A percentile compares a stretch with the other conserved stretches of the same genome.
Conservation (phyloP, 2,329 filamentous ascomycete species). For the Cordyceps militaris region DNA sequence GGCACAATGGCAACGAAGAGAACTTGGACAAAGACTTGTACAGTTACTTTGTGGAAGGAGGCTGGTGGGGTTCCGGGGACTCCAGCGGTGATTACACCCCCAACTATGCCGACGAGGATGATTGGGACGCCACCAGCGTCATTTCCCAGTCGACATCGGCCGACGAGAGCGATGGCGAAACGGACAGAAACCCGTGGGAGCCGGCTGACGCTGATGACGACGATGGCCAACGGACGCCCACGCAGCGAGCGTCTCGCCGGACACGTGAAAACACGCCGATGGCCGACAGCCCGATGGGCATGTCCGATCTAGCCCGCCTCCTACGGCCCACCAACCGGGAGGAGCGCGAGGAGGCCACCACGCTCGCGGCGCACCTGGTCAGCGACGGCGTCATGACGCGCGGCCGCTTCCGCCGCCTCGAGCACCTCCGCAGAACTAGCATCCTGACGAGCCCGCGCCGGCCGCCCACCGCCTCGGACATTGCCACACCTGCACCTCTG, state of each 20-base stretch:
- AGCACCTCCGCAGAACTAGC: slow-evolving; percentile 62
- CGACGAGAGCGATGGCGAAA: slow-evolving; percentile 20
- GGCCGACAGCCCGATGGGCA: slow-evolving; percentile 56
- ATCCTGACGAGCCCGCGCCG: slow-evolving; percentile 39
- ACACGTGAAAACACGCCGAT: slow-evolving; percentile 50
- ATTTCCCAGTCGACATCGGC: slow-evolving; percentile 46
- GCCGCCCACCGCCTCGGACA: slow-evolving; percentile 14
- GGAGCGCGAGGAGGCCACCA: slow-evolving; percentile 71
- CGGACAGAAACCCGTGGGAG: slow-evolving; percentile 27
- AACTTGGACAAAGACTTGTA: slow-evolving; percentile 71
- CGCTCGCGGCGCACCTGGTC: slow-evolving; percentile 72
- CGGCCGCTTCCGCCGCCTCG: slow-evolving; percentile 62
- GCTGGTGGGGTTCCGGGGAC: slow-evolving; percentile 79
- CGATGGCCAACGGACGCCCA: slow-evolving; percentile 63
- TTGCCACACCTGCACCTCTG: not conserved
- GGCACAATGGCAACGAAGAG: slow-evolving; percentile 45
- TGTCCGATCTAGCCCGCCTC: slow-evolving; percentile 66
- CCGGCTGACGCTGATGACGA: slow-evolving; percentile 38
- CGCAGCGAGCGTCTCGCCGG: slow-evolving; percentile 48
- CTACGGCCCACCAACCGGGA: slow-evolving; percentile 73
- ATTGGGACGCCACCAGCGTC: slow-evolving; percentile 73
- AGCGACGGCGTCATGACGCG: slow-evolving; percentile 72
- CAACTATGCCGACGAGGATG: slow-evolving; percentile 38
- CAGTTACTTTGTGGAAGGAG: slow-evolving; percentile 74
- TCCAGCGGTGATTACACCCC: slow-evolving; percentile 71